Evolutionary conservation across 305 asterid species (phyloP).

Genomic region (Fraxinus nigra): DNA sequence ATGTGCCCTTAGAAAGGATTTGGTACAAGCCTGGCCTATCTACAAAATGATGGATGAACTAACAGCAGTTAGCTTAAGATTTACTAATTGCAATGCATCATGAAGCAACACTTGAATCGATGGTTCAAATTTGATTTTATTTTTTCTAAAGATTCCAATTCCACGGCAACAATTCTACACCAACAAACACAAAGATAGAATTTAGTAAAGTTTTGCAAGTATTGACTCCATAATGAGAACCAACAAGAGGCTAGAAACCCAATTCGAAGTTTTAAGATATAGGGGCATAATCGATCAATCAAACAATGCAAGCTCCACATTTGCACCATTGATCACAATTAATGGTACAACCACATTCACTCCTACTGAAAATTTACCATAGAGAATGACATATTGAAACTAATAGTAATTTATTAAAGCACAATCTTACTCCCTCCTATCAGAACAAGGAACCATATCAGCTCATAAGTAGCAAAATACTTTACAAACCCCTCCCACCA

Average conservation of each 20-base stretch:
- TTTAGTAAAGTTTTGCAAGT: neutral
- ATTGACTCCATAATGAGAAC: neutral
- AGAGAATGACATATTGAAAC: neutral
- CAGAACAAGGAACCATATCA: neutral
- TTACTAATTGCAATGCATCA: neutral
- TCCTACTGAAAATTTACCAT: neutral
- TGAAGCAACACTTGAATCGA: neutral
- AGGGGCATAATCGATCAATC: neutral
- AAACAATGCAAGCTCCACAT: neutral
- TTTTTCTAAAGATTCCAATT: neutral
- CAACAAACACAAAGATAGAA: neutral
- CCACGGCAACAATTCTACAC: neutral
- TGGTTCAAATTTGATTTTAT: neutral
- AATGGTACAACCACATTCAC: neutral
- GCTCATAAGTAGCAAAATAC: neutral
- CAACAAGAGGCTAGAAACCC: neutral
- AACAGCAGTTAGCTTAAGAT: neutral
- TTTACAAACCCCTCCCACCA: neutral
- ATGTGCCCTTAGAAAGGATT: neutral
- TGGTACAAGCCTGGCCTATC: neutral
- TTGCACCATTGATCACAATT: neutral
- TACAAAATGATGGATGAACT: neutral
- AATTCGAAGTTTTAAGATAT: neutral
- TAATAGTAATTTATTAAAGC: neutral
- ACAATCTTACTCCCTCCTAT: neutral